phyloP scores from a whole-genome alignment of 2,329 filamentous ascomycete species.

The Cladosporium oxysporum region DNA sequence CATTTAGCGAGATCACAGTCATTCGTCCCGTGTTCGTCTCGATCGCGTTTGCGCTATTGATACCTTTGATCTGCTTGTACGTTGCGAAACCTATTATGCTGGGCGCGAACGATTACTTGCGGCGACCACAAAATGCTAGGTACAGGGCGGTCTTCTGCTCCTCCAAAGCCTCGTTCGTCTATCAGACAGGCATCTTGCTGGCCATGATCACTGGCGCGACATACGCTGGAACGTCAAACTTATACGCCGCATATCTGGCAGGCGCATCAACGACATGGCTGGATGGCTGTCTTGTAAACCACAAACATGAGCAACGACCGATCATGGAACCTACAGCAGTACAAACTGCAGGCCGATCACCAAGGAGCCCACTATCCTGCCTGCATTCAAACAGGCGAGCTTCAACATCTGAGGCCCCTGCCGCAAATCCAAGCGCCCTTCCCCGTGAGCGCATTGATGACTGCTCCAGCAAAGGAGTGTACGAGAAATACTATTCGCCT shows the following conservation, averaged over 20 bases:
- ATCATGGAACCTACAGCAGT: neutral
- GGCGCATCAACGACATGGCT: slow-evolving; percentile 63
- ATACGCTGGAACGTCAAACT: slow-evolving; percentile 63
- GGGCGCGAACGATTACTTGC: neutral
- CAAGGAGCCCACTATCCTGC: neutral
- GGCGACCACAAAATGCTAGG: neutral
- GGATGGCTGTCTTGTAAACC: slow-evolving; percentile 41
- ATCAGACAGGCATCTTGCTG: slow-evolving; percentile 55
- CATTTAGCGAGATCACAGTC: slow-evolving; percentile 46
- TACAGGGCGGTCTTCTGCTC: slow-evolving; percentile 3
- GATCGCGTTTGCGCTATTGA: slow-evolving; percentile 50
- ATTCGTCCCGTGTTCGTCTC: slow-evolving; percentile 56
- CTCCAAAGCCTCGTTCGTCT: slow-evolving; percentile 43
- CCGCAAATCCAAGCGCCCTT: too few relatives aligned
- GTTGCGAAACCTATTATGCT: slow-evolving; percentile 46
- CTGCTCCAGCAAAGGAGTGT: slow-evolving; percentile 36
- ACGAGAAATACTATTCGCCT: slow-evolving; percentile 49
- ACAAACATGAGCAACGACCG: neutral
- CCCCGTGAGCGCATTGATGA: neutral
- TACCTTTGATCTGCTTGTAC: slow-evolving; percentile 52
- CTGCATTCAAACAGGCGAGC: neutral
- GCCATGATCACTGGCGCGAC: slow-evolving; percentile 53
- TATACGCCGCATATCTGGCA: slow-evolving; percentile 63
- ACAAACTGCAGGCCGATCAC: neutral
- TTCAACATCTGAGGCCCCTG: neutral